These are phyloP conservation scores for Tanacetum coccineum DNA, from an alignment of 129 eudicot genomes.

Conservation along the genomic window DNA sequence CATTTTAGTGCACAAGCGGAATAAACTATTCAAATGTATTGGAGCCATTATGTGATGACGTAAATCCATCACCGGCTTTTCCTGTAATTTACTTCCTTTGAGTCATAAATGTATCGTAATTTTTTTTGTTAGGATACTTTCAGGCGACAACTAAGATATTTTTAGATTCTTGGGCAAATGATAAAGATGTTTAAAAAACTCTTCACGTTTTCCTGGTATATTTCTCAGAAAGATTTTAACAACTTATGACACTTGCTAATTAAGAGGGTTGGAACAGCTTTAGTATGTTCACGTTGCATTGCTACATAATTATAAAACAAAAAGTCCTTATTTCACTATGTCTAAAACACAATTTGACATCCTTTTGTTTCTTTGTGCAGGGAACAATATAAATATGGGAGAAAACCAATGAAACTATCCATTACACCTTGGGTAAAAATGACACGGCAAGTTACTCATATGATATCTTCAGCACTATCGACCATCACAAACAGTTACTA, in stretches of 20 bases:
- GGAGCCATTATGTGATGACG: slow-evolving; percentile 14
- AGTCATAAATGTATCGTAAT: not conserved
- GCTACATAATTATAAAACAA: too few relatives aligned
- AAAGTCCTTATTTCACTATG: too few relatives aligned
- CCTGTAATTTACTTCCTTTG: slow-evolving; percentile 15
- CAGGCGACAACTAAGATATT: slow-evolving; percentile 15
- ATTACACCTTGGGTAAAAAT: slow-evolving; percentile 16
- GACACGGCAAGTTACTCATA: slow-evolving; percentile 23
- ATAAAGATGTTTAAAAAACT: slow-evolving; percentile 27
- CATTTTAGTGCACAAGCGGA: slow-evolving; percentile 16
- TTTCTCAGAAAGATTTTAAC: not conserved
- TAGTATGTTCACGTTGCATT: too few relatives aligned
- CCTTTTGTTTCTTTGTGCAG: slow-evolving; percentile 5
- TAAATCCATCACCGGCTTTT: slow-evolving; percentile 16
- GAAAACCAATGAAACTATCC: slow-evolving; percentile 19
- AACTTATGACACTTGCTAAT: not conserved
- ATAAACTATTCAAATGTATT: slow-evolving; percentile 11
- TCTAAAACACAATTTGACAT: not conserved
- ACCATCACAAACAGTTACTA: not conserved
- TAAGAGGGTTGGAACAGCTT: too few relatives aligned
- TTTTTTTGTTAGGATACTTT: not conserved
- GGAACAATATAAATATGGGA: slow-evolving; percentile 28
- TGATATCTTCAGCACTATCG: slow-evolving; percentile 14
- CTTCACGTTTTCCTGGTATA: slow-evolving; percentile 38
- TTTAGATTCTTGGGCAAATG: slow-evolving; percentile 21